These are phyloP conservation scores for Giardia duodenalis DNA, from an alignment of 208 protist genomes.

Conservation along the genomic window DNA sequence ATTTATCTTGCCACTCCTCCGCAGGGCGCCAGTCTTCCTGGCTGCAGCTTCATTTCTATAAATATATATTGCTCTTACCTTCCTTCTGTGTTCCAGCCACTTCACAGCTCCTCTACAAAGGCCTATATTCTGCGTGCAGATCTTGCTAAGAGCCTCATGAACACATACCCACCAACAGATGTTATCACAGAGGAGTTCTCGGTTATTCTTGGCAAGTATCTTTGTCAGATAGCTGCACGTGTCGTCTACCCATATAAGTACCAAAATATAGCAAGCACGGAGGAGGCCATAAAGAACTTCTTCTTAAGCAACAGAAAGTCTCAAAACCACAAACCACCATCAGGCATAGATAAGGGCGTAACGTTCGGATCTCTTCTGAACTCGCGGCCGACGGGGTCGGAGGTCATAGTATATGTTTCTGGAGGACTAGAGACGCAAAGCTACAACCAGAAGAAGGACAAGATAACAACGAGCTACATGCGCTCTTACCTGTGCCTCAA, in stretches of 20 bases:
- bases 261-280: not conserved
- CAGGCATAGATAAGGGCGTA: not conserved
- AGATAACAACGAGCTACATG: not conserved
- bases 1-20: not conserved
- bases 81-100: not conserved
- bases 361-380: no score
- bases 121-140: not conserved
- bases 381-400: not conserved
- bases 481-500: not conserved
- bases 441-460: not conserved
- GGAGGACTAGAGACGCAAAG: not conserved
- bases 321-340: not conserved
- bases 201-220: not conserved
- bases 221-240: not conserved
- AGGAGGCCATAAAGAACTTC: not conserved
- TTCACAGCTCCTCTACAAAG: not conserved
- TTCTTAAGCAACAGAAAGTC: not conserved
- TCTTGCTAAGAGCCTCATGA: not conserved
- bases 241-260: conserved; percentile 1
- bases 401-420: not conserved
- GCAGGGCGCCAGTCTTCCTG: not conserved
- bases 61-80: not conserved
- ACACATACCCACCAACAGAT: not conserved
- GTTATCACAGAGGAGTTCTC: not conserved
- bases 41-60: not conserved